These are phyloP conservation scores for Micromonas pusilla DNA, from an alignment of 139 green algal genomes.

Conservation along the genomic window DNA sequence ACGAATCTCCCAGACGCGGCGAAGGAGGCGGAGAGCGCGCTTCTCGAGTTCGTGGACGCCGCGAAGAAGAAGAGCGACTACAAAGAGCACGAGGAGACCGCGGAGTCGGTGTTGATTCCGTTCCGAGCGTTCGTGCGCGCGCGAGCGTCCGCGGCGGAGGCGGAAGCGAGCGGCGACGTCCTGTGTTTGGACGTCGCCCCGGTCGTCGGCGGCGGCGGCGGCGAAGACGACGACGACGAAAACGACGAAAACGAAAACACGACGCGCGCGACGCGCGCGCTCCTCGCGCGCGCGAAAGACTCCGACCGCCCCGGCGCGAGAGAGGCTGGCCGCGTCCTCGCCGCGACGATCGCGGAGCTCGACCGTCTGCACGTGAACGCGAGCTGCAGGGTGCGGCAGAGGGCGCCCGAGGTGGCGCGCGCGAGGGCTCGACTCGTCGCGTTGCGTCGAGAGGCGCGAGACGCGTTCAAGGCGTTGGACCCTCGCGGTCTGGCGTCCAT, in stretches of 20 bases:
- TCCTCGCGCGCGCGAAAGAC: neutral
- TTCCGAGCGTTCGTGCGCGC: neutral
- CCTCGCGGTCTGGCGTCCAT: neutral
- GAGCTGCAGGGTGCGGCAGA: neutral
- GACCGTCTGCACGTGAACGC: constrained; percentile 27
- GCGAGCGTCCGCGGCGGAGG: neutral
- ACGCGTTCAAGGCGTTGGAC: neutral
- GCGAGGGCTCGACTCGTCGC: constrained; percentile 7
- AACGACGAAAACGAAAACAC: neutral
- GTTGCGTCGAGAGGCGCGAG: neutral
- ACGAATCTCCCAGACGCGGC: no score
- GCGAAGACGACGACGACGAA: neutral
- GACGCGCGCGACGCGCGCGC: neutral
- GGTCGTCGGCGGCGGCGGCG: neutral
- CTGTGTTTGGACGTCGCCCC: neutral
- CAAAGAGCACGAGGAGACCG: neutral
- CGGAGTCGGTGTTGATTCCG: constrained; percentile 1
- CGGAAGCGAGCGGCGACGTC: neutral
- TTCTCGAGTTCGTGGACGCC: neutral
- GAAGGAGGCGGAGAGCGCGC: neutral
- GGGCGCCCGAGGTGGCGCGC: constrained; percentile 3
- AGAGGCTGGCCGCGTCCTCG: neutral
- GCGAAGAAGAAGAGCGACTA: constrained; percentile 1
- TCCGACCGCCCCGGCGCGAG: neutral
- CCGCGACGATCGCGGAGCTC: constrained; percentile 2